phyloP scores from a whole-genome alignment of 2,329 filamentous ascomycete genomes.

The Fusarium protoensiforme region DNA sequence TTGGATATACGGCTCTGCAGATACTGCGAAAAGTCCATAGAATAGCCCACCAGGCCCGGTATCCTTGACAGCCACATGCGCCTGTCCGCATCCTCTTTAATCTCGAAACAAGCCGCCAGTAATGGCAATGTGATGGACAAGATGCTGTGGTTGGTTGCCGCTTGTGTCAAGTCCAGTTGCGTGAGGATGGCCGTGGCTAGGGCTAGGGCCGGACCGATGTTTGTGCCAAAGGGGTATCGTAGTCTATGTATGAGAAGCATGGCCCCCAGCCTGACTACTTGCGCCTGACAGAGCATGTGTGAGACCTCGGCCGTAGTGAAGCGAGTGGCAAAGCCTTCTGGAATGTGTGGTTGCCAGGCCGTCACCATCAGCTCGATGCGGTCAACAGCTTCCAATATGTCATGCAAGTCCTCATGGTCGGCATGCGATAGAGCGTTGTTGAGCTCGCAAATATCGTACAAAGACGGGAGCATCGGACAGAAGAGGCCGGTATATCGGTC shows the following conservation, averaged over 20 bases:
- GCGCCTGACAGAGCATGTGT: constrained; percentile 45
- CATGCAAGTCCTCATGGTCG: not conserved
- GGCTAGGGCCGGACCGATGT: constrained; percentile 28
- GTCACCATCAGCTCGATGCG: constrained; percentile 22
- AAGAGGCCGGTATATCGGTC: constrained; percentile 43
- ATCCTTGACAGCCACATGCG: not conserved
- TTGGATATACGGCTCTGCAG: not conserved
- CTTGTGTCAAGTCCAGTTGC: constrained; percentile 35
- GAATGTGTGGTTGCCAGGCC: constrained; percentile 37
- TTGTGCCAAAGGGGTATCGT: constrained; percentile 31
- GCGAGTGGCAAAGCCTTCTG: constrained; percentile 25
- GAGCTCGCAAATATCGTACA: constrained; percentile 41
- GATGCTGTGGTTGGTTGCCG: constrained; percentile 2
- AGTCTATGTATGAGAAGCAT: constrained; percentile 41
- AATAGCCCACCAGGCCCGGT: not conserved
- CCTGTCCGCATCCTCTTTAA: constrained; percentile 20
- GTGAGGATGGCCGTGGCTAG: constrained; percentile 37
- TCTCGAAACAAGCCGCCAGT: constrained; percentile 40
- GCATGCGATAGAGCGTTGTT: constrained; percentile 23
- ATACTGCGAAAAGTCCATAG: not conserved
- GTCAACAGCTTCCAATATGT: constrained; percentile 2
- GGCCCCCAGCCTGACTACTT: constrained; percentile 35
- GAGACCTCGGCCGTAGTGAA: constrained; percentile 38
- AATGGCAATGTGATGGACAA: not conserved
- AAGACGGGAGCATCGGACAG: constrained; percentile 35